Evolutionary conservation across 805 yeast genomes (phyloP).

Genomic region (Debaryomyces prosopidis): DNA sequence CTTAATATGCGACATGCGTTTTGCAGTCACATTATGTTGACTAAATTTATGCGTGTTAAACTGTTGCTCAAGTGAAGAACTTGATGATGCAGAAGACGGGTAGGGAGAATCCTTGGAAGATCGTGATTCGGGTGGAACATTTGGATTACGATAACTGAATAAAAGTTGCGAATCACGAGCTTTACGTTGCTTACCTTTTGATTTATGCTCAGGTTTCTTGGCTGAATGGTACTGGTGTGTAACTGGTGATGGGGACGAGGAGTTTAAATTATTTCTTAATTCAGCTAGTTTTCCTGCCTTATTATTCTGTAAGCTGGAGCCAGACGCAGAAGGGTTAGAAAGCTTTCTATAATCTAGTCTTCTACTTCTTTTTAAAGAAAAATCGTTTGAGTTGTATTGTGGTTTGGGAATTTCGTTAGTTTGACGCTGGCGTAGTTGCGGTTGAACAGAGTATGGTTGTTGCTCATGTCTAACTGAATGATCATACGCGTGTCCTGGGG

Average conservation of each 20-base stretch:
- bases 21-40: constrained; percentile 16
- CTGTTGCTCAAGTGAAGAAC: constrained; percentile 1
- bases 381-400: constrained; percentile 13
- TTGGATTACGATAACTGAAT: constrained; percentile 35
- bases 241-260: not conserved
- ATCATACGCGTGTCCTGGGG: not conserved
- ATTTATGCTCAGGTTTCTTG: not conserved
- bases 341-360: constrained; percentile 41
- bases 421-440: not conserved
- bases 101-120: constrained; percentile 22
- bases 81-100: constrained; percentile 13
- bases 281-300: constrained; percentile 23
- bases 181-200: constrained; percentile 9
- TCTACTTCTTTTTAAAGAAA: constrained; percentile 38
- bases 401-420: not conserved
- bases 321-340: constrained; percentile 12
- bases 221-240: constrained; percentile 5
- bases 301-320: constrained; percentile 23
- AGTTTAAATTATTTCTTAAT: constrained; percentile 18
- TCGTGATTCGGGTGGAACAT: constrained; percentile 4
- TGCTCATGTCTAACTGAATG: not conserved
- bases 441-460: no score
- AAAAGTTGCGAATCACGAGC: constrained; percentile 35
- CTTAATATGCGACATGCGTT: constrained; percentile 14
- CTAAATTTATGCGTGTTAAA: constrained; percentile 7